These are phyloP conservation scores for Exophiala phaeomuriformis DNA, from an alignment of 2,329 filamentous ascomycete species.

Conservation along the genomic window DNA sequence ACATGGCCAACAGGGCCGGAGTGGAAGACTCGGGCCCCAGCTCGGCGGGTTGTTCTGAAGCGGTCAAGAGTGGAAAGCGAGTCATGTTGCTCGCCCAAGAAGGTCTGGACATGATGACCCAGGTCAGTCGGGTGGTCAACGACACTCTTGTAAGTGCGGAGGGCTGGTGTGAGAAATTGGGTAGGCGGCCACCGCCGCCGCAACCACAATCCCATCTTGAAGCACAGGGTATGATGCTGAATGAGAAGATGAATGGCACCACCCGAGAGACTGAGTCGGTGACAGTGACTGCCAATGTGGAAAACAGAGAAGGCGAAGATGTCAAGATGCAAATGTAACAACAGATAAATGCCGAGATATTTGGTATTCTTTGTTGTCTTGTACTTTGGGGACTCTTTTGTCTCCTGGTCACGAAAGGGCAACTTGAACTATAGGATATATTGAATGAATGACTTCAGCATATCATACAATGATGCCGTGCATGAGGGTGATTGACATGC, in stretches of 20 bases:
- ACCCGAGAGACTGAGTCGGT: slow-evolving; percentile 2
- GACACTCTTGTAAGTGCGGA: slow-evolving; percentile 87
- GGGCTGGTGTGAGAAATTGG: slow-evolving; percentile 77
- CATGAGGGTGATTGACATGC: no score
- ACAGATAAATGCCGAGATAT: neutral
- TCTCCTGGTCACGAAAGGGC: no score
- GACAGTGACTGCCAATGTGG: neutral
- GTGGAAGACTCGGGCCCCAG: slow-evolving; percentile 40
- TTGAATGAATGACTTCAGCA: no score
- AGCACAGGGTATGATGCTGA: neutral
- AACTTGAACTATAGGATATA: no score
- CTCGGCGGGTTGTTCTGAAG: slow-evolving; percentile 37
- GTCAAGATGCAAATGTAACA: slow-evolving; percentile 17
- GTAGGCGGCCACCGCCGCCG: slow-evolving; percentile 38
- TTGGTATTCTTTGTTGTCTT: neutral
- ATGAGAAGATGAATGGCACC: slow-evolving; percentile 10
- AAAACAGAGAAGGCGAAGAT: neutral
- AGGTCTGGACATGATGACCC: slow-evolving; percentile 86
- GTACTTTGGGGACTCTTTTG: neutral
- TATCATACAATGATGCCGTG: no score
- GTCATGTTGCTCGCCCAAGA: slow-evolving; percentile 83
- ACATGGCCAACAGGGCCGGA: slow-evolving; percentile 55
- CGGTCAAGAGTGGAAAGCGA: slow-evolving; percentile 57
- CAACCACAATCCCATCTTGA: slow-evolving; percentile 5
- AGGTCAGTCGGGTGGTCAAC: slow-evolving; percentile 80